These are phyloP conservation scores for Polytrichum commune DNA, from an alignment of 225 moss, liverwort and hornwort genomes.

Conservation along the genomic window DNA sequence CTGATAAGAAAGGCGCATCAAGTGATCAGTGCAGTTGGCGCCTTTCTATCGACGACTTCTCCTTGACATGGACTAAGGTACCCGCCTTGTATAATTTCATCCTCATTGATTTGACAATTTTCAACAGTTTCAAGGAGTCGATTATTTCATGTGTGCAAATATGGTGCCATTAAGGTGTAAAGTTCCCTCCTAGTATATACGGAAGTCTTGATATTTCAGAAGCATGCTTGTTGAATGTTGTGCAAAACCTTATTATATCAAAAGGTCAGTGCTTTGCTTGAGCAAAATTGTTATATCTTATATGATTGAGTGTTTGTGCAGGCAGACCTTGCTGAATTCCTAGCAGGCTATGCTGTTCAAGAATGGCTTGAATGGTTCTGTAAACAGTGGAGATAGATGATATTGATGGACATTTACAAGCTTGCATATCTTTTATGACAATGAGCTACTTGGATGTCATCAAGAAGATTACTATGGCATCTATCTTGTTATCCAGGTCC, in stretches of 20 bases:
- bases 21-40: slow-evolving; percentile 50
- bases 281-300: slow-evolving; percentile 4
- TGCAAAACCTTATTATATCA: no score
- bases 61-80: slow-evolving; percentile 77
- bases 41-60: slow-evolving; percentile 68
- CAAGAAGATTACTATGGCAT: no score
- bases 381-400: slow-evolving; percentile 12
- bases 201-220: no score
- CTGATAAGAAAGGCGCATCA: not conserved
- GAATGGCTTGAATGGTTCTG: slow-evolving; percentile 43
- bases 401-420: no score
- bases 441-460: no score
- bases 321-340: slow-evolving; percentile 51
- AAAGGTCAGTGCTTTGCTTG: no score
- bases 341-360: slow-evolving; percentile 43
- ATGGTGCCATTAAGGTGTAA: no score
- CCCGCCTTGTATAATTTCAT: not conserved
- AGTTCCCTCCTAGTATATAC: no score
- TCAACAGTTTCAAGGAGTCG: not conserved
- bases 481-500: no score
- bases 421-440: no score
- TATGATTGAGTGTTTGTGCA: slow-evolving; percentile 17
- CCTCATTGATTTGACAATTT: not conserved
- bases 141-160: no score
- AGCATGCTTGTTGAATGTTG: no score